Evolutionary conservation across 768 basidiomycete genomes (phyloP).

Genomic region (Amanita molliuscula): DNA sequence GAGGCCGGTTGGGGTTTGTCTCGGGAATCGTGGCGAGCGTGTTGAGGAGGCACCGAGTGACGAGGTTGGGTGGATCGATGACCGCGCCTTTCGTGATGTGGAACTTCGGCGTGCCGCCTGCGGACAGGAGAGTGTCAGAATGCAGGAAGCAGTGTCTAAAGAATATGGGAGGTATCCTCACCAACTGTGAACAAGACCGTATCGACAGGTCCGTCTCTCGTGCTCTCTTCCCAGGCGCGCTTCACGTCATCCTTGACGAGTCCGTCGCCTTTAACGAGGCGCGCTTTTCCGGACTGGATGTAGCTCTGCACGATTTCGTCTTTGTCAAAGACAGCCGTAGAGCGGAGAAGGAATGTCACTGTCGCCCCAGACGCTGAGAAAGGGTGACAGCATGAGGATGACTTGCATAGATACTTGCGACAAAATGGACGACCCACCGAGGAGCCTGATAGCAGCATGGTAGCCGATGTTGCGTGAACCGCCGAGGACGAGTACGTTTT

Average conservation of each 20-base stretch:
- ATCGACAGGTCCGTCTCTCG: slow-evolving; percentile 31
- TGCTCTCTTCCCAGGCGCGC: slow-evolving; percentile 39
- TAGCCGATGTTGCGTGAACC: slow-evolving; percentile 50
- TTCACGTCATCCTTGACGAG: slow-evolving; percentile 39
- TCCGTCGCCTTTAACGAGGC: slow-evolving; percentile 52
- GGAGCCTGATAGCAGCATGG: slow-evolving; percentile 33
- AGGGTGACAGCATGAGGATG: neutral
- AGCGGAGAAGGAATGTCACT: slow-evolving; percentile 56
- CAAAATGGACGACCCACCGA: slow-evolving; percentile 22
- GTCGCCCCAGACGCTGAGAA: slow-evolving; percentile 44
- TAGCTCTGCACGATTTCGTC: slow-evolving; percentile 43
- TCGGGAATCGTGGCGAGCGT: slow-evolving; percentile 42
- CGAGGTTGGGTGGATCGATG: slow-evolving; percentile 43
- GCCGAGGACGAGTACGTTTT: slow-evolving; percentile 38
- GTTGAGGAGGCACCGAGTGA: slow-evolving; percentile 47
- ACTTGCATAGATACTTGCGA: neutral
- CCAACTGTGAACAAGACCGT: slow-evolving; percentile 55
- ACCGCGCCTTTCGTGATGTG: slow-evolving; percentile 35
- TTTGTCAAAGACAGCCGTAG: slow-evolving; percentile 37
- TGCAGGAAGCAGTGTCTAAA: too few species aligned
- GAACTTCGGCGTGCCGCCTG: slow-evolving; percentile 37
- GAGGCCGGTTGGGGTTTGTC: slow-evolving; percentile 23
- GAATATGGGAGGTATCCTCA: slow-evolving; percentile 11
- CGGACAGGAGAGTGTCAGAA: neutral
- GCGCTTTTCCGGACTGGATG: slow-evolving; percentile 39